These are phyloP conservation scores for Tilletia caries DNA, from an alignment of 1,284 basidiomycete genomes.

Conservation along the genomic window DNA sequence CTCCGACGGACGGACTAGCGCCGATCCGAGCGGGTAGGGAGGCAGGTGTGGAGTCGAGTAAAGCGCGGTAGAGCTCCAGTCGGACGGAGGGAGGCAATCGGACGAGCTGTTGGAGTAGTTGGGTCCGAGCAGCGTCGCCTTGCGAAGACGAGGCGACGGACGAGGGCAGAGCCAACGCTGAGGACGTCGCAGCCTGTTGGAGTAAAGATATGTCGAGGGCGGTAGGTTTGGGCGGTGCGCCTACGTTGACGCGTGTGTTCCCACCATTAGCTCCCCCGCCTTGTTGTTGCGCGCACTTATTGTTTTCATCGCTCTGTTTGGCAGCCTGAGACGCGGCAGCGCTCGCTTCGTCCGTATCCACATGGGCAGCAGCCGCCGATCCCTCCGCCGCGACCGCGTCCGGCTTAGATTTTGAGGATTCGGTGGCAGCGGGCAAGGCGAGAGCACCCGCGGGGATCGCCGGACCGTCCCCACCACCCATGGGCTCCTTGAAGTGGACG, in stretches of 20 bases:
- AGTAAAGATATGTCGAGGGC: conserved; percentile 2
- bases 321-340: not conserved
- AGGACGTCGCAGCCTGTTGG: conserved; percentile 4
- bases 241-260: not conserved
- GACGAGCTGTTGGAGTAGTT: conserved; percentile 5
- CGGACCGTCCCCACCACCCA: not conserved
- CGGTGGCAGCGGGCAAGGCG: not conserved
- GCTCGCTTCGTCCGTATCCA: not conserved
- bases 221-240: not conserved
- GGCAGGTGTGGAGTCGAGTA: not conserved
- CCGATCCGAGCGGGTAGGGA: not conserved
- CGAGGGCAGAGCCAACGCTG: not conserved
- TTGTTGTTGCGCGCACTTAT: not conserved
- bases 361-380: not conserved
- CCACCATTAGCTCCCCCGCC: too few species aligned
- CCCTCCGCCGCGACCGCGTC: not conserved
- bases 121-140: conserved; percentile 2
- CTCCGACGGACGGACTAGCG: not conserved
- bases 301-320: not conserved
- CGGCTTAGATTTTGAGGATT: not conserved
- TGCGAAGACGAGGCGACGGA: not conserved
- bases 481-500: conserved; percentile 30
- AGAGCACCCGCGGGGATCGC: not conserved
- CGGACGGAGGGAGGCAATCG: not conserved
- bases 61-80: not conserved